These are phyloP conservation scores for Mucuna pruriens DNA, from an alignment of 306 rosid genomes.

Conservation along the genomic window DNA sequence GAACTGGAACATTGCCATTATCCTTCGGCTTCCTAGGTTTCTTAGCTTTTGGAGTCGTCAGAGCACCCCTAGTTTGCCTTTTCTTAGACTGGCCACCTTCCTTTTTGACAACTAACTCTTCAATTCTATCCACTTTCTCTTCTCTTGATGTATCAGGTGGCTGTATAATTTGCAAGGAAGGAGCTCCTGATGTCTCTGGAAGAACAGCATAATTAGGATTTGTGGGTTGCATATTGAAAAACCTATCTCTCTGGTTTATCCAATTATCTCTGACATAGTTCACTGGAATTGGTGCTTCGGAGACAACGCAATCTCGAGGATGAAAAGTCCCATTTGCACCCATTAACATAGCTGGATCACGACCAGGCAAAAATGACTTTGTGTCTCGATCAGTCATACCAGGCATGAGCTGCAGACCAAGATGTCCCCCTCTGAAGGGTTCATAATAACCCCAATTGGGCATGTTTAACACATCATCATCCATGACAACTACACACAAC, in stretches of 20 bases:
- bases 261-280: constrained; percentile 80
- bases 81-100: constrained; percentile 68
- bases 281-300: constrained; percentile 59
- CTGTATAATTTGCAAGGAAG: constrained; percentile 65
- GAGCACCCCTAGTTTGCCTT: constrained; percentile 60
- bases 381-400: constrained; percentile 78
- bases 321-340: constrained; percentile 66
- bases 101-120: constrained; percentile 65
- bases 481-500: constrained; percentile 75
- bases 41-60: constrained; percentile 68
- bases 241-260: constrained; percentile 76
- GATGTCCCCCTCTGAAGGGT: constrained; percentile 84
- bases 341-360: constrained; percentile 64
- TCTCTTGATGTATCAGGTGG: constrained; percentile 62
- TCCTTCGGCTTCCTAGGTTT: constrained; percentile 82
- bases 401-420: constrained; percentile 93
- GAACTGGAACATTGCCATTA: constrained; percentile 53
- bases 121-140: constrained; percentile 61
- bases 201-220: constrained; percentile 68
- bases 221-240: constrained; percentile 66
- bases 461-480: constrained; percentile 91
- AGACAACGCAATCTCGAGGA: constrained; percentile 67
- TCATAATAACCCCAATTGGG: constrained; percentile 97
- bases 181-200: constrained; percentile 71
- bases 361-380: constrained; percentile 72